Percentiles rank a stretch among this genome's conserved stretches.
Conservation (phyloP, 2,329 filamentous ascomycete species). For the Pezicula carpinea region DNA sequence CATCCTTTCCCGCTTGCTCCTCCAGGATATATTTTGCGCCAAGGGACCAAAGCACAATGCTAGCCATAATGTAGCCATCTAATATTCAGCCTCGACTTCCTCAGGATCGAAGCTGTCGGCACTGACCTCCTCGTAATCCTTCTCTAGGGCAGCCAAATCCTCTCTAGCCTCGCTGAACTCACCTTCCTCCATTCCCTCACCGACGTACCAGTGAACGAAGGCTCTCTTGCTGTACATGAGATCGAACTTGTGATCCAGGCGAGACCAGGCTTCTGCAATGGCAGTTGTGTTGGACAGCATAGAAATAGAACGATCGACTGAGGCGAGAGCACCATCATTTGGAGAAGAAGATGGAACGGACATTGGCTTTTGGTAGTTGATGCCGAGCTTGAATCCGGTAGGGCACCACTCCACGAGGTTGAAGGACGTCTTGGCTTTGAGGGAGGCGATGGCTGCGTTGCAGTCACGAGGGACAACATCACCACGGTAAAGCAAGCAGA, state of each 20-base stretch:
- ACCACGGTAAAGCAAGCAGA: conserved; percentile 61
- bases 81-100: conserved; percentile 38
- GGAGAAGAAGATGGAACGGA: conserved; percentile 38
- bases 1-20: too few relatives aligned
- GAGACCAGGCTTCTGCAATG: conserved; percentile 60
- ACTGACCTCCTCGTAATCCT: conserved; percentile 62
- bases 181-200: conserved; percentile 67
- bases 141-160: conserved; percentile 60
- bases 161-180: conserved; percentile 64
- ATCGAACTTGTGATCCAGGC: conserved; percentile 64
- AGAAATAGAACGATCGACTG: conserved; percentile 49
- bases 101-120: conserved; percentile 47
- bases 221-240: conserved; percentile 67
- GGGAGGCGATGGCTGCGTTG: conserved; percentile 51
- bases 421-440: conserved; percentile 61
- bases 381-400: conserved; percentile 65
- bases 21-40: too few relatives aligned
- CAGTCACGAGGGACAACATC: conserved; percentile 61
- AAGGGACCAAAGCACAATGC: too few relatives aligned
- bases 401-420: conserved; percentile 67
- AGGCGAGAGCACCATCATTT: conserved; percentile 43
- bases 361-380: conserved; percentile 59
- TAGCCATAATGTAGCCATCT: conserved; percentile 1
- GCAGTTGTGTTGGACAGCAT: conserved; percentile 66
- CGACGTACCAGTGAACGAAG: conserved; percentile 69